phyloP scores from a whole-genome alignment of 2,329 filamentous ascomycete genomes.

The Boeremia exigua region DNA sequence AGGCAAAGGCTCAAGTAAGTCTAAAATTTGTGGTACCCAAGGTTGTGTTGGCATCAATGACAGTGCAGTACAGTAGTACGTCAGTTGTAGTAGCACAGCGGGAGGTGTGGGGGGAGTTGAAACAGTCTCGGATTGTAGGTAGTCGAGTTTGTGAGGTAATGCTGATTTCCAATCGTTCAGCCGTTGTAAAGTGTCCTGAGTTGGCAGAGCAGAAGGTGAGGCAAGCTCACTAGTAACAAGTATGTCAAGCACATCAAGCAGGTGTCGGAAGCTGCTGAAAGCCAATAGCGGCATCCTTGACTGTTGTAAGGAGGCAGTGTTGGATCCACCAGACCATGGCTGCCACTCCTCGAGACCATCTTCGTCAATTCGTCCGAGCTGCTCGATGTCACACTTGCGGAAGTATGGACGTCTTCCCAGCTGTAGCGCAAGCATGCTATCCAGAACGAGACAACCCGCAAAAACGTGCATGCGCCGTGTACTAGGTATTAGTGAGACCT shows the following conservation, averaged over 20 bases:
- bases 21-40: conserved; percentile 26
- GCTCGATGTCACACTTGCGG: conserved; percentile 55
- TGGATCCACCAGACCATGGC: conserved; percentile 66
- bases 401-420: conserved; percentile 61
- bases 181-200: conserved; percentile 42
- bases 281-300: conserved; percentile 48
- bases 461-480: conserved; percentile 51
- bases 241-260: conserved; percentile 47
- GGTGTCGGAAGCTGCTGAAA: conserved; percentile 61
- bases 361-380: conserved; percentile 61
- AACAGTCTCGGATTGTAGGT: conserved; percentile 22
- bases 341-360: conserved; percentile 78
- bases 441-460: conserved; percentile 68
- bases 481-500: conserved; percentile 33
- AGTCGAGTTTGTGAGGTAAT: conserved; percentile 33
- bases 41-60: conserved; percentile 28
- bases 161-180: conserved; percentile 47
- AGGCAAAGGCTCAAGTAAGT: conserved; percentile 34
- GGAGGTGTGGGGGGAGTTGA: conserved; percentile 32
- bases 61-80: conserved; percentile 35
- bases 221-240: conserved; percentile 22
- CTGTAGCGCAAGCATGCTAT: conserved; percentile 62
- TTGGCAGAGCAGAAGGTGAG: conserved; percentile 26
- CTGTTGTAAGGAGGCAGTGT: conserved; percentile 33
- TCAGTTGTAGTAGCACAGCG: conserved; percentile 35